These are phyloP conservation scores for Globisporangium polare DNA, from an alignment of 352 stramenopile genomes.

Conservation along the genomic window DNA sequence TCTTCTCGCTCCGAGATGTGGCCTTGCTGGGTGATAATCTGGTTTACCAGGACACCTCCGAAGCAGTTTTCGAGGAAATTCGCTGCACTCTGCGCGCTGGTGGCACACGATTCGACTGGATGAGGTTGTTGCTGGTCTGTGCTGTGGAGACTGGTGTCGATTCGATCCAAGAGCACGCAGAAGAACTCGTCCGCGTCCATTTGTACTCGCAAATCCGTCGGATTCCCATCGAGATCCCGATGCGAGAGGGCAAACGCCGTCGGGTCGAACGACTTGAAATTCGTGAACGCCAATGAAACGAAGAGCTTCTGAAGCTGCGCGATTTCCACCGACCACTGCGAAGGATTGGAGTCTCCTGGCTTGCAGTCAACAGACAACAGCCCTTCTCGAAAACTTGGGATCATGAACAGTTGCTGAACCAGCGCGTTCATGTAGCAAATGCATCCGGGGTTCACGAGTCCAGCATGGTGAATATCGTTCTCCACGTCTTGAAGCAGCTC, in stretches of 20 bases:
- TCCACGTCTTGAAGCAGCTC: conserved; percentile 36
- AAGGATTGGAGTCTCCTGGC: background rate
- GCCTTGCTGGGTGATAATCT: conserved; percentile 74
- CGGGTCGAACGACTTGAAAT: conserved; percentile 49
- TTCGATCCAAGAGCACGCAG: conserved; percentile 64
- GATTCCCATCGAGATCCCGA: conserved; percentile 63
- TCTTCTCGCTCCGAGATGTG: conserved; percentile 81
- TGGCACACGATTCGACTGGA: background rate
- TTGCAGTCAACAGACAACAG: conserved; percentile 38
- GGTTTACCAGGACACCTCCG: conserved; percentile 75
- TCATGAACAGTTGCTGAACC: conserved; percentile 95
- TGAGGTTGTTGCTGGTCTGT: background rate
- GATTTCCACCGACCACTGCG: conserved; percentile 48
- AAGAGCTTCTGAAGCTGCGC: conserved; percentile 70
- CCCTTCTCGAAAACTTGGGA: conserved; percentile 50
- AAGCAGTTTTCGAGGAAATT: conserved; percentile 50
- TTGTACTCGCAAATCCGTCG: conserved; percentile 68
- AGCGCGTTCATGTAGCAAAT: conserved; percentile 99
- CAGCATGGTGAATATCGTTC: conserved; percentile 43
- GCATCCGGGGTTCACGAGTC: conserved; percentile 96
- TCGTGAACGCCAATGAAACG: conserved; percentile 41
- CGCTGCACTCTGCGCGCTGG: background rate
- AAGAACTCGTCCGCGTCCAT: conserved; percentile 88
- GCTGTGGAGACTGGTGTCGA: conserved; percentile 40
- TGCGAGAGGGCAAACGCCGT: conserved; percentile 65